Percentiles rank a stretch among this genome's conserved stretches.
Conservation (phyloP, 306 rosid genomes). For the Lathyrus sativus region DNA sequence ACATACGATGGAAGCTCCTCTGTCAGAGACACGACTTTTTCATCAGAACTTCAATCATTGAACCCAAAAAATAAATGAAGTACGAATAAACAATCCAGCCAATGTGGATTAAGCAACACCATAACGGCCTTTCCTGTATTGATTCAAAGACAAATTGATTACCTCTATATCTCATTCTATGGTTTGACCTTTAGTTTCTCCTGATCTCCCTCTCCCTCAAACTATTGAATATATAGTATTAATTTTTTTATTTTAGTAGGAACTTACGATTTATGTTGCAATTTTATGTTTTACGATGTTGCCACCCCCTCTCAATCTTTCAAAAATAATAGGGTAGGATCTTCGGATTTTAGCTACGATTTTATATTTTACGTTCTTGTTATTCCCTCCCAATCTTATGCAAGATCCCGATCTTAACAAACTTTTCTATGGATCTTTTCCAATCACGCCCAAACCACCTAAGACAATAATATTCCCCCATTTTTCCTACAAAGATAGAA, state of each 20-base stretch:
- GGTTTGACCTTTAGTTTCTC: neutral
- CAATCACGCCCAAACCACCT: neutral
- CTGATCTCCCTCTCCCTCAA: neutral
- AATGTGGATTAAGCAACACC: neutral
- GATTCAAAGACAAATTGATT: neutral
- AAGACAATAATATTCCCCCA: neutral
- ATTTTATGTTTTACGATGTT: too few relatives aligned
- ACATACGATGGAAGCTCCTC: conserved; percentile 93
- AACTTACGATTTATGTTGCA: too few relatives aligned
- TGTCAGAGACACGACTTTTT: conserved; percentile 42
- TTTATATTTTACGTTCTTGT: too few relatives aligned
- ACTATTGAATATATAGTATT: too few relatives aligned
- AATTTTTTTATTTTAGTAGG: too few relatives aligned
- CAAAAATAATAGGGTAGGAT: too few relatives aligned
- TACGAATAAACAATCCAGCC: neutral
- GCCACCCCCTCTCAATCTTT: too few relatives aligned
- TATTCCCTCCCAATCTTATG: too few relatives aligned
- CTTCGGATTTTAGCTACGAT: too few relatives aligned
- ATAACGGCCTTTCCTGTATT: neutral
- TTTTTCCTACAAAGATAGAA: neutral
- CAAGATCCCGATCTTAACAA: too few relatives aligned
- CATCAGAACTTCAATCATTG: conserved; percentile 26
- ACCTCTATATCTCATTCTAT: neutral
- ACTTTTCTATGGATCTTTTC: too few relatives aligned
- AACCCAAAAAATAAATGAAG: conserved; percentile 18